These are phyloP conservation scores for Hyphodiscus sp. DNA, from an alignment of 2,329 filamentous ascomycete species.

Conservation along the genomic window DNA sequence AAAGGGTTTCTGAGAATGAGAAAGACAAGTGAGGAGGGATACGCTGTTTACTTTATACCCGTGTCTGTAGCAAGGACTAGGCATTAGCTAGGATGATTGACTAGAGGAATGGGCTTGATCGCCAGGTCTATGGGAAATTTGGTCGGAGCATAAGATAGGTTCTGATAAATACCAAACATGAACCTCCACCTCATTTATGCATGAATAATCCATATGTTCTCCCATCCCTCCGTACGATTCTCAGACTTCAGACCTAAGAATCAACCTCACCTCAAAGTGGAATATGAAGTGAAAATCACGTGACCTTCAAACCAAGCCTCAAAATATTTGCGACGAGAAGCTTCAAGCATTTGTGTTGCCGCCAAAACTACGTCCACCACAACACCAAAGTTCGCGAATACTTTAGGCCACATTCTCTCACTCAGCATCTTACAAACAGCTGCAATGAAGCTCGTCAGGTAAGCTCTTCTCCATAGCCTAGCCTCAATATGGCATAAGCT, in stretches of 20 bases:
- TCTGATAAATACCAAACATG: neutral
- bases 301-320: neutral
- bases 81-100: neutral
- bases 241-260: neutral
- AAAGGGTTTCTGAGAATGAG: constrained; percentile 78
- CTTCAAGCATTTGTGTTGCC: neutral
- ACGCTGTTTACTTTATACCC: constrained; percentile 10
- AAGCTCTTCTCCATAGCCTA: constrained; percentile 35
- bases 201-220: neutral
- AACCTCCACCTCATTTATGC: neutral
- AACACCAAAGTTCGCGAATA: neutral
- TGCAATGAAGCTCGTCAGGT: constrained; percentile 97
- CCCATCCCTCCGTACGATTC: neutral
- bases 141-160: neutral
- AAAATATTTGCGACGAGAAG: neutral
- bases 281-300: neutral
- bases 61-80: neutral
- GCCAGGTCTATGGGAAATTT: neutral
- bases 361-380: neutral
- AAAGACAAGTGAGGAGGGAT: constrained; percentile 42
- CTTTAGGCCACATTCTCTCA: constrained; percentile 1
- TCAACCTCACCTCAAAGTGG: too few species aligned
- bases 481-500: constrained; percentile 34
- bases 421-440: constrained; percentile 11
- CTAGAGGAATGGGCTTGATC: neutral